Evolutionary conservation across 495 filamentous ascomycete genomes (phyloP).

Genomic region (Filosporella fistucella): DNA sequence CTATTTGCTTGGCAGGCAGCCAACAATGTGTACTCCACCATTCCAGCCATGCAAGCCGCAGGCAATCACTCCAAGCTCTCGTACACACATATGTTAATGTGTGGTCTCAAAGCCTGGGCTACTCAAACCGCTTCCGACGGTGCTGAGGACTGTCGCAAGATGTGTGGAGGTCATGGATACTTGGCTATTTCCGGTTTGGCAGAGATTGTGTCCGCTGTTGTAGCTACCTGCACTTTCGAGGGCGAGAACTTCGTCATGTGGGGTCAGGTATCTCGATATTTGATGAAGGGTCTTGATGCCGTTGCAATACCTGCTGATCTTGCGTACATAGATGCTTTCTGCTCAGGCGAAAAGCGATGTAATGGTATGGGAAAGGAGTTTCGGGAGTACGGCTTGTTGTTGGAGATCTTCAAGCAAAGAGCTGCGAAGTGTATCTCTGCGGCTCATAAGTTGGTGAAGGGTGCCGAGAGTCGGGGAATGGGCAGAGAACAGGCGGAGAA

Average conservation of each 20-base stretch:
- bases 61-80: constrained; percentile 45
- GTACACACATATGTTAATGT: constrained; percentile 63
- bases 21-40: constrained; percentile 45
- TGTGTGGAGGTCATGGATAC: constrained; percentile 64
- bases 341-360: neutral
- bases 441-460: neutral
- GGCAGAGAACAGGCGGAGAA: neutral
- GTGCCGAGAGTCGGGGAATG: neutral
- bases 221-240: constrained; percentile 19
- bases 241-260: constrained; percentile 70
- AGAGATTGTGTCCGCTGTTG: constrained; percentile 15
- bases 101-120: constrained; percentile 63
- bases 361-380: constrained; percentile 4
- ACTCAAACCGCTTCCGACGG: constrained; percentile 60
- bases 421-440: neutral
- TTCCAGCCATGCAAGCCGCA: constrained; percentile 44
- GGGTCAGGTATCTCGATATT: constrained; percentile 64
- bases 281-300: constrained; percentile 19
- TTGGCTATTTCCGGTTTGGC: constrained; percentile 18
- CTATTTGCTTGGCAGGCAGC: constrained; percentile 65
- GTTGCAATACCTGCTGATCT: neutral
- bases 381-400: neutral
- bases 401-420: constrained; percentile 13
- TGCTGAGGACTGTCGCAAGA: constrained; percentile 60
- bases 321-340: neutral